A percentile compares a stretch with the other conserved stretches of the same genome.
Evolutionary conservation across 106 monocot species (phyloP).

Genomic region (Agapanthus africanus): DNA sequence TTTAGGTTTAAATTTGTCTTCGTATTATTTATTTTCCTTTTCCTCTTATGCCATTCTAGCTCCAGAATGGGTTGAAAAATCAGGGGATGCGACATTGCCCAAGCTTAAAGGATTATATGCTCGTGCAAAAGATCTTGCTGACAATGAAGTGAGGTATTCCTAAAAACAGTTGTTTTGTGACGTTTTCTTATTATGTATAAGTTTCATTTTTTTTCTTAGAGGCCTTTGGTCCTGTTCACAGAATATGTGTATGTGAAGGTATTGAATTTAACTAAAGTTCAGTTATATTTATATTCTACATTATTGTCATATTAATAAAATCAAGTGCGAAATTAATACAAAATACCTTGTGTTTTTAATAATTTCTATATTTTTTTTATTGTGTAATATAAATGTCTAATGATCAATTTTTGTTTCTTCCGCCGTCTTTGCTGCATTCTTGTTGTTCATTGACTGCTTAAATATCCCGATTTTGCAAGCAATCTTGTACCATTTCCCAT

Average conservation of each 20-base stretch:
- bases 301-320: not conserved
- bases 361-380: not conserved
- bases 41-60: conserved; percentile 7
- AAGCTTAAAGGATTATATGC: conserved; percentile 57
- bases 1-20: no score
- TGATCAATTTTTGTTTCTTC: not conserved
- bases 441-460: no score
- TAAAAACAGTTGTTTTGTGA: not conserved
- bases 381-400: not conserved
- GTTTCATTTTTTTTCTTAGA: not conserved
- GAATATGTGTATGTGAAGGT: not conserved
- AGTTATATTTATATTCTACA: not conserved
- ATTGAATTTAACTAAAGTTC: not conserved
- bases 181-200: not conserved
- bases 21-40: not conserved
- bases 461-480: no score
- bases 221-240: not conserved
- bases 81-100: conserved; percentile 9
- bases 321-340: not conserved
- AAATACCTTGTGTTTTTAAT: not conserved
- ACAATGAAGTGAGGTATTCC: conserved; percentile 77
- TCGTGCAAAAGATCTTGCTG: conserved; percentile 76
- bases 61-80: conserved; percentile 15
- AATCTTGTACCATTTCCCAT: no score
- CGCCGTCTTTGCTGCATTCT: no score